phyloP scores from a whole-genome alignment of 306 rosid species.

The Quercus dentata region DNA sequence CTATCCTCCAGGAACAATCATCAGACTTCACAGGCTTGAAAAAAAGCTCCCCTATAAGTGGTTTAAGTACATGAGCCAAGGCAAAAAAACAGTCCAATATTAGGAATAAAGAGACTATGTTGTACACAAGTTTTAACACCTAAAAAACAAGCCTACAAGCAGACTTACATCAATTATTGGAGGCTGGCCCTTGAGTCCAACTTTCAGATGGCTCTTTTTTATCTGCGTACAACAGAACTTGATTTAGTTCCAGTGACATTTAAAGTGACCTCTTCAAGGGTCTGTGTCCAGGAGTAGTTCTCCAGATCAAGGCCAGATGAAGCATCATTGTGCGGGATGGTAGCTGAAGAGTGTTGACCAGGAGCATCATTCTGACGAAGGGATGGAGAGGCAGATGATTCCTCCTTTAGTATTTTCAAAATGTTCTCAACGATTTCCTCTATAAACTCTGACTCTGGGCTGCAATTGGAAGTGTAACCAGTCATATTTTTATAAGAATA shows the following conservation, averaged over 20 bases:
- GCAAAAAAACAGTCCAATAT: background rate
- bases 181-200: conserved; percentile 92
- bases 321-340: too few relatives aligned
- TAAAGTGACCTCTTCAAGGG: conserved; percentile 71
- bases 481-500: too few relatives aligned
- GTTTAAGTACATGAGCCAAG: conserved; percentile 2
- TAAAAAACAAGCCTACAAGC: background rate
- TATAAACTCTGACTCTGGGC: too few relatives aligned
- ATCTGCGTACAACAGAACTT: conserved; percentile 60
- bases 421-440: too few relatives aligned
- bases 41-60: conserved; percentile 59
- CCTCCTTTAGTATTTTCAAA: too few relatives aligned
- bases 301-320: conserved; percentile 72
- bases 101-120: background rate
- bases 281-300: conserved; percentile 83
- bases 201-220: conserved; percentile 77
- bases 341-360: too few relatives aligned
- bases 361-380: too few relatives aligned
- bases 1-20: conserved; percentile 94
- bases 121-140: background rate
- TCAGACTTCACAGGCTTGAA: conserved; percentile 66
- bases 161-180: conserved; percentile 79
- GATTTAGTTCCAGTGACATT: conserved; percentile 73
- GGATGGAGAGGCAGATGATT: too few relatives aligned
- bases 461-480: too few relatives aligned